These are phyloP conservation scores for Geotrichum europaeum DNA, from an alignment of 1,139 yeast genomes.

Conservation along the genomic window DNA sequence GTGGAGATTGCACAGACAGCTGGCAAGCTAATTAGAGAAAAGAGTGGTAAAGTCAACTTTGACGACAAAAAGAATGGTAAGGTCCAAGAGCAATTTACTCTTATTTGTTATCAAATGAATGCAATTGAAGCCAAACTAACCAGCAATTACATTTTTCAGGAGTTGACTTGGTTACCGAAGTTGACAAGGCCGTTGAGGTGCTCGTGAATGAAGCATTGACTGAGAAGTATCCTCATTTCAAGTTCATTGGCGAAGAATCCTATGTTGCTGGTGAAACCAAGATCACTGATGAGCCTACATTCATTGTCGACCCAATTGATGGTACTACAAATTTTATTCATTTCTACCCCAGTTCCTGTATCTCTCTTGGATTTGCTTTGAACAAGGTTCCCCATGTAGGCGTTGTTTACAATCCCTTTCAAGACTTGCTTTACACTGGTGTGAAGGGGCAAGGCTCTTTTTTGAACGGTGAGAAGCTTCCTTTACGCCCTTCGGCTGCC, in stretches of 20 bases:
- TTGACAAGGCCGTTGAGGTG: conserved; percentile 50
- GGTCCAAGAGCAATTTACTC: conserved; percentile 2
- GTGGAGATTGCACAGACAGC: conserved; percentile 46
- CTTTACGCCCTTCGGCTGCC: conserved; percentile 36
- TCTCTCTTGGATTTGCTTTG: conserved; percentile 52
- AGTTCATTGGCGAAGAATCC: conserved; percentile 56
- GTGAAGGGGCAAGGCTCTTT: conserved; percentile 49
- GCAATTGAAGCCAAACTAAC: neutral
- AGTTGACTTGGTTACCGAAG: conserved; percentile 54
- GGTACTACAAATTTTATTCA: conserved; percentile 60
- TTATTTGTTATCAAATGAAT: neutral
- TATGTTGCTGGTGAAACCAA: conserved; percentile 43
- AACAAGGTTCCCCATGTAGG: conserved; percentile 49
- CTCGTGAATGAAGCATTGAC: conserved; percentile 39
- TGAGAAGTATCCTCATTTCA: conserved; percentile 41
- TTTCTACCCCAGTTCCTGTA: conserved; percentile 53
- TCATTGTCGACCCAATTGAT: conserved; percentile 56
- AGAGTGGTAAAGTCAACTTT: conserved; percentile 44
- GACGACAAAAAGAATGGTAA: conserved; percentile 47
- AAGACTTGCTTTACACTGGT: conserved; percentile 46
- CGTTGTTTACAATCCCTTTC: conserved; percentile 52
- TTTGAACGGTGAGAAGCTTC: conserved; percentile 42
- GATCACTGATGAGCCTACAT: conserved; percentile 49
- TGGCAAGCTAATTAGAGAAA: conserved; percentile 44
- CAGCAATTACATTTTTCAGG: conserved; percentile 24